These are phyloP conservation scores for Kodamaea hsintzibuensis DNA, from an alignment of 805 yeast species.

Conservation along the genomic window DNA sequence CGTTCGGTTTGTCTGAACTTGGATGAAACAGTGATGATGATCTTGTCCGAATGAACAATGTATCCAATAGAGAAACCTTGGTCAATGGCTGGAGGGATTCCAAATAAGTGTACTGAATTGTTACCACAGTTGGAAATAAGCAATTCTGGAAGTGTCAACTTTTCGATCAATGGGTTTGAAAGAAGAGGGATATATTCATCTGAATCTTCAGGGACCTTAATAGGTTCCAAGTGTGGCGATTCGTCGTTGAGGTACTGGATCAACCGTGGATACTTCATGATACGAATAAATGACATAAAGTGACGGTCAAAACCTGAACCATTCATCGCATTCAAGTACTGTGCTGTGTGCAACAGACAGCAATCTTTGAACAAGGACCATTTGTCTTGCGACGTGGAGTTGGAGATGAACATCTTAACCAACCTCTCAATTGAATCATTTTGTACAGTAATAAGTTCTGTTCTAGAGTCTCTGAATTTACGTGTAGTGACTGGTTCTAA, in stretches of 20 bases:
- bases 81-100: slow-evolving; percentile 87
- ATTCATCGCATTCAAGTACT: slow-evolving; percentile 51
- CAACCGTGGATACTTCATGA: slow-evolving; percentile 45
- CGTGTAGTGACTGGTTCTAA: slow-evolving; percentile 69
- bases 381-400: slow-evolving; percentile 44
- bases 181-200: slow-evolving; percentile 30
- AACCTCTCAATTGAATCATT: slow-evolving; percentile 49
- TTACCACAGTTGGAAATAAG: slow-evolving; percentile 81
- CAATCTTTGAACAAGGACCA: slow-evolving; percentile 53
- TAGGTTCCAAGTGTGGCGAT: slow-evolving; percentile 43
- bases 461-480: slow-evolving; percentile 64
- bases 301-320: slow-evolving; percentile 78
- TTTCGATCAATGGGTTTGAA: slow-evolving; percentile 34
- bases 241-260: slow-evolving; percentile 39
- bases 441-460: slow-evolving; percentile 69
- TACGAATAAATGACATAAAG: slow-evolving; percentile 61
- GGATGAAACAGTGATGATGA: slow-evolving; percentile 80
- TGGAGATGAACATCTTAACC: slow-evolving; percentile 67
- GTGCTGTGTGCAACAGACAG: slow-evolving; percentile 51
- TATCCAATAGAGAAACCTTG: slow-evolving; percentile 95
- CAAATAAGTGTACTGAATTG: slow-evolving; percentile 82
- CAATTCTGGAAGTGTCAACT: slow-evolving; percentile 37
- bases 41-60: slow-evolving; percentile 76
- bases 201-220: slow-evolving; percentile 21
- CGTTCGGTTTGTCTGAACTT: slow-evolving; percentile 86